Base-by-base conservation (phyloP, 768 basidiomycete genomes). In the Mycena amicta region DNA sequence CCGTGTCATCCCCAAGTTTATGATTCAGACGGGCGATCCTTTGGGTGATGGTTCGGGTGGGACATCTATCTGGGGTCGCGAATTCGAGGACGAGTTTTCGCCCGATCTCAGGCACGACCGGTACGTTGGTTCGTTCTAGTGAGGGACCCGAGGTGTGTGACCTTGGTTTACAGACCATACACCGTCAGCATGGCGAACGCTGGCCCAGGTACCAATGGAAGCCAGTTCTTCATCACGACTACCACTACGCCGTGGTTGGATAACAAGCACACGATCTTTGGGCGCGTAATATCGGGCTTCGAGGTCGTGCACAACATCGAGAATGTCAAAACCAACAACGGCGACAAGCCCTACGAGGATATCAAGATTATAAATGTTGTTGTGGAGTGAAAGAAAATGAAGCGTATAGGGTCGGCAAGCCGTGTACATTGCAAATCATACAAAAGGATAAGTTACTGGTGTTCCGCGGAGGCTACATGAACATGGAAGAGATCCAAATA, bases 211-310 rank as follows among this genome's bases (percentile, higher is more conserved):
- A 97, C 95, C 31, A 98, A 98, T 70, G 96, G 95, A 0, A 95
- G 92, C 2, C 96, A 99, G 69, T 99, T 98, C 80, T 99, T 98
- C 77, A 93, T 98, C 70, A 98, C 95, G 6, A 97, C 95, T 4
- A 95, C 88, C 2, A 89, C 95, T 5, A 93, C 92, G 6, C 92
- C 94, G 5, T 96, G 93, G 93, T 76, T 96, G 61, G 93, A 97
- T 73, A 89, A 85, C 72, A 93, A 92, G 66, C 89, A 92, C 69
- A 96, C 93, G 0, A 91, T 98, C 64, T 98, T 98, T 66, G 96
- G 95, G 1, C 85, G 94, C 23, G 92, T 92, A 13, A 76, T 89
- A 31, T 86, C 87, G 3, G 95, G 96, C 4, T 76, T 96, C 51
- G 95, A 97, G 71, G 89, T 96, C 26, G 83, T 97, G 3, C 93